Conservation (phyloP, 768 basidiomycete genomes). For the Harrya chromipes region DNA sequence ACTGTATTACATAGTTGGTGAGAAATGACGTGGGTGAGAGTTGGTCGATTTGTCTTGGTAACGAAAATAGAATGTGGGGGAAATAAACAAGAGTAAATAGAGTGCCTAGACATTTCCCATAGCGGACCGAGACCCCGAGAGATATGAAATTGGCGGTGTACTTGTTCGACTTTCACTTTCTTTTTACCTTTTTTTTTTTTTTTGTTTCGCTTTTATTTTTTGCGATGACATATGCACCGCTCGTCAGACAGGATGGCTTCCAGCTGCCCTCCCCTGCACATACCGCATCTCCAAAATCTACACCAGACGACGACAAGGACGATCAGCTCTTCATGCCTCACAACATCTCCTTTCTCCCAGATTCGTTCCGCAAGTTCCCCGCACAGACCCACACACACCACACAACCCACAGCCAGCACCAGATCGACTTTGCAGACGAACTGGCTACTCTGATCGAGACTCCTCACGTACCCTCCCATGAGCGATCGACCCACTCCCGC, state of each 20-base stretch:
- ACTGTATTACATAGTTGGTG: too few species aligned
- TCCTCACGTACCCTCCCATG: conserved; percentile 33
- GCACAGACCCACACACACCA: conserved; percentile 16
- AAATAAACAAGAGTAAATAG: conserved; percentile 15
- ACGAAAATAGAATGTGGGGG: conserved; percentile 22
- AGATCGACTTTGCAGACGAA: conserved; percentile 66
- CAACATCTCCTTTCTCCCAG: conserved; percentile 46
- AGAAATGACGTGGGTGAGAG: too few species aligned
- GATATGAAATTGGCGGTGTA: conserved; percentile 12
- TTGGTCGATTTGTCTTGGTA: conserved; percentile 3
- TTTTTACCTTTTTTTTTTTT: not conserved
- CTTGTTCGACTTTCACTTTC: not conserved
- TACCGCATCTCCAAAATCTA: conserved; percentile 26
- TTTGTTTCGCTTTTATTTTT: not conserved
- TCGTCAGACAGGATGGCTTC: conserved; percentile 71
- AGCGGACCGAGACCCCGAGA: conserved; percentile 34
- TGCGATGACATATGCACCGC: conserved; percentile 28
- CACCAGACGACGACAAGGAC: conserved; percentile 29
- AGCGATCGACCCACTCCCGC: conserved; percentile 43
- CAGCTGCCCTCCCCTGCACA: conserved; percentile 51
- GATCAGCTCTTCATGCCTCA: conserved; percentile 44
- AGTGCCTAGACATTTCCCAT: conserved; percentile 28
- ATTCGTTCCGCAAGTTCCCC: conserved; percentile 54
- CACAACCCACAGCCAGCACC: not conserved
- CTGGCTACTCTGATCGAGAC: conserved; percentile 56